Conservation (phyloP, 306 rosid genomes). For the Elaeagnus macrophylla region DNA sequence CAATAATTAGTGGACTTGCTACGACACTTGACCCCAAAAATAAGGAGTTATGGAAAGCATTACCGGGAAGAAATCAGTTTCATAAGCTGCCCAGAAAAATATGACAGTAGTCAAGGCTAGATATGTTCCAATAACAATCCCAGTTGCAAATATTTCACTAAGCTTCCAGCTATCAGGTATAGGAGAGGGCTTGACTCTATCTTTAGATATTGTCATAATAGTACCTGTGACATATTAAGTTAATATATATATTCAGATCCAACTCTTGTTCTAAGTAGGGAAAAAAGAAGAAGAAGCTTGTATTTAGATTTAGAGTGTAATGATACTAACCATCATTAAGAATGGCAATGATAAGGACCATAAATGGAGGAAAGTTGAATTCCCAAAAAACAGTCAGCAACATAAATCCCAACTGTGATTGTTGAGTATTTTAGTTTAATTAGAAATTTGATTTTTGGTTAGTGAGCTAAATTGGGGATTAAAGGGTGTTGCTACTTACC, state of each 20-base stretch:
- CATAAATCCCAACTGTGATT: slow-evolving; percentile 55
- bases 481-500: slow-evolving; percentile 31
- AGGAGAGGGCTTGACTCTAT: slow-evolving; percentile 71
- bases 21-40: too few relatives aligned
- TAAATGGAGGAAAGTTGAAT: slow-evolving; percentile 72
- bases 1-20: too few relatives aligned
- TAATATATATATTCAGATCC: neutral
- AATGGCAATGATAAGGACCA: slow-evolving; percentile 71
- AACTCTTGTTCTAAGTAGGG: neutral
- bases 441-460: slow-evolving; percentile 10
- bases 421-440: slow-evolving; percentile 8
- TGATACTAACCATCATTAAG: slow-evolving; percentile 57
- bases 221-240: slow-evolving; percentile 34
- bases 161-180: slow-evolving; percentile 72
- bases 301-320: slow-evolving; percentile 1
- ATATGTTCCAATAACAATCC: slow-evolving; percentile 53
- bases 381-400: slow-evolving; percentile 52
- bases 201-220: slow-evolving; percentile 77
- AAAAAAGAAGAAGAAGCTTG: neutral
- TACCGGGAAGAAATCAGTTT: slow-evolving; percentile 49
- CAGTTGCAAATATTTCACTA: slow-evolving; percentile 66
- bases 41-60: too few relatives aligned
- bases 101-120: slow-evolving; percentile 53
- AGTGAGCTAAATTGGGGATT: too few relatives aligned
- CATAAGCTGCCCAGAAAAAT: slow-evolving; percentile 38